Conservation (phyloP, 2,329 filamentous ascomycete species). For the Ploettnerulaceae sp. region DNA sequence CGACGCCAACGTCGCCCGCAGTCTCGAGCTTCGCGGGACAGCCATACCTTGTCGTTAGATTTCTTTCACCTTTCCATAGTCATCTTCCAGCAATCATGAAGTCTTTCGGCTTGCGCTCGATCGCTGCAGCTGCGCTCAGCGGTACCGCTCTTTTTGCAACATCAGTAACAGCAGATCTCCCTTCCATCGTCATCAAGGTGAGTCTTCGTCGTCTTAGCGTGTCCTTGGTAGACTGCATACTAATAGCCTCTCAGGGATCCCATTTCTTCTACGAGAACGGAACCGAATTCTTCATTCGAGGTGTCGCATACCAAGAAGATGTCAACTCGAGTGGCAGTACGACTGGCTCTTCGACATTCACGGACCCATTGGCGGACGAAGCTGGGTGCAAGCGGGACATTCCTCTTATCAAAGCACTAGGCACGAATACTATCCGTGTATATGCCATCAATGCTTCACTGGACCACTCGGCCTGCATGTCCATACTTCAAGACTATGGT, state of each 20-base stretch:
- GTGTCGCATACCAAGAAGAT: slow-evolving; percentile 92
- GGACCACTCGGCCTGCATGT: slow-evolving; percentile 83
- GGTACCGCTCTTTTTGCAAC: slow-evolving; percentile 49
- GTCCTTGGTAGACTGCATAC: background rate
- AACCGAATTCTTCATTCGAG: slow-evolving; percentile 87
- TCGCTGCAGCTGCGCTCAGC: slow-evolving; percentile 41
- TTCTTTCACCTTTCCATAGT: slow-evolving; percentile 13
- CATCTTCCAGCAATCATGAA: slow-evolving; percentile 45
- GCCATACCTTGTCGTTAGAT: background rate
- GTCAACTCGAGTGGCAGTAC: slow-evolving; percentile 50
- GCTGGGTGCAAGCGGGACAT: slow-evolving; percentile 77
- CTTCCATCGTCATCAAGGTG: slow-evolving; percentile 45
- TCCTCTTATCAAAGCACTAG: slow-evolving; percentile 69
- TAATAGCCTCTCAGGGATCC: slow-evolving; percentile 28
- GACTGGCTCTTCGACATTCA: slow-evolving; percentile 53
- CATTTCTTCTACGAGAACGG: slow-evolving; percentile 47
- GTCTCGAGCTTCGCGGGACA: too few relatives aligned
- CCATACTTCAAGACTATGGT: slow-evolving; percentile 70
- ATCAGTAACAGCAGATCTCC: slow-evolving; percentile 50
- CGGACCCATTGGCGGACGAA: slow-evolving; percentile 75
- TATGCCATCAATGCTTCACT: slow-evolving; percentile 81
- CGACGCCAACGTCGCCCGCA: background rate
- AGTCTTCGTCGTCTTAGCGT: background rate
- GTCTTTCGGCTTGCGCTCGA: slow-evolving; percentile 42
- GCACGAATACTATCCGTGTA: slow-evolving; percentile 90